Evolutionary conservation across 805 yeast species (phyloP), one percentile per base, ranked within the genome.

Genomic region (Zygotorulaspora danielsina): DNA sequence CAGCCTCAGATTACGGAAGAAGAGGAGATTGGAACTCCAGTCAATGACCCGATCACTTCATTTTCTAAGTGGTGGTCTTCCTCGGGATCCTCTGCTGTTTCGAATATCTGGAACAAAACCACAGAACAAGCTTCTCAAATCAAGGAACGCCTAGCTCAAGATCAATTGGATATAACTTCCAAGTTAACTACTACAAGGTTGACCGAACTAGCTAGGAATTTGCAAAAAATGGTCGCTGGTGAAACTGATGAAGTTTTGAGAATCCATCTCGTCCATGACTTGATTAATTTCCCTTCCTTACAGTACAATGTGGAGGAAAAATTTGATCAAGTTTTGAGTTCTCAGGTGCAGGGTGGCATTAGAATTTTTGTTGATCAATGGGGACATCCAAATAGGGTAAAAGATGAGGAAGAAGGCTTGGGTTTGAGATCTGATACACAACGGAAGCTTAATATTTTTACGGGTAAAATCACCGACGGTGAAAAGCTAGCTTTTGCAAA

Each of bases 401-500:
- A 24, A 15, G 37, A 32, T 18, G 38, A 15, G 3, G 41, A 12
- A 9, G 41, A 34, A 11, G 19, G 10, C 7, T 19, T 16, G 29
- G 12, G 34, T 6, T 21, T 25, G 19, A 32, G 37, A 13, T 19
- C 38, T 3, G 26, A 31, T 18, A 29, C 34, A 11, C 57, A 58
- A 42, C 69, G 73, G 20, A 75, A 76, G 34, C 72, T 90, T 52
- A 81, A 82, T 46, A 60, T 84, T 50, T 86, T 88, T 57, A 66
- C 72, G 15, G 97, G 97, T 6, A 82, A 83, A 47, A 54, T 78
- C 1, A 74, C 78, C 31, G 95, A 87, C 59, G 97, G 93, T 10
- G 94, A 84, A 54, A 90, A 93, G 60, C 73, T 93, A 43, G 83
- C 94, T 28, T 72, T 76, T 53, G 97, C 97, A 3, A 89, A 87